Conservation (phyloP, 305 asterid genomes). For the Solanum hybrid region DNA sequence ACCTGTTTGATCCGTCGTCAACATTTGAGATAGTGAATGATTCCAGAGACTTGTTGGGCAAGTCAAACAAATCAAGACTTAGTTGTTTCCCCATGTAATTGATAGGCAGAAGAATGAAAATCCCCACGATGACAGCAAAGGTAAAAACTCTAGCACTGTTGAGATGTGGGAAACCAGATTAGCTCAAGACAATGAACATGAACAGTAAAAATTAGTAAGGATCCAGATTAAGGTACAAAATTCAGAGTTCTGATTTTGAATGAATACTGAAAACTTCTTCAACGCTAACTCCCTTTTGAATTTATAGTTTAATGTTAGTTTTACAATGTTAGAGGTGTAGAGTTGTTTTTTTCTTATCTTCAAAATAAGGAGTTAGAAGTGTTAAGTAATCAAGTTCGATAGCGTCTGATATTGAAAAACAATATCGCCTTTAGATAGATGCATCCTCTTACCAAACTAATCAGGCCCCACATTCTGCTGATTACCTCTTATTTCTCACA, state of each 20-base stretch:
- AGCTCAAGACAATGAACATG: neutral
- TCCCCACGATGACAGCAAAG: constrained; percentile 69
- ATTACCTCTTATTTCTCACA: neutral
- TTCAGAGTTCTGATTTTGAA: neutral
- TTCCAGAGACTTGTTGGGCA: constrained; percentile 76
- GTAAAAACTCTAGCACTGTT: constrained; percentile 74
- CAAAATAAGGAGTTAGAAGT: neutral
- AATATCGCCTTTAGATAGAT: neutral
- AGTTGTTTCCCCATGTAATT: constrained; percentile 89
- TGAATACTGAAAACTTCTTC: neutral
- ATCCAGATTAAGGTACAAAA: neutral
- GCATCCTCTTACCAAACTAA: neutral
- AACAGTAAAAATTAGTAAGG: neutral
- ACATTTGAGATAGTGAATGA: constrained; percentile 88
- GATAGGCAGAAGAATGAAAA: constrained; percentile 83
- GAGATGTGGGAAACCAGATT: neutral
- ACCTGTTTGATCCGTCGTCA: constrained; percentile 88
- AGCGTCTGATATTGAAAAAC: neutral
- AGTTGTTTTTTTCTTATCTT: neutral
- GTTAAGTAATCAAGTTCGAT: neutral
- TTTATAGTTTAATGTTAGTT: neutral
- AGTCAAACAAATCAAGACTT: constrained; percentile 53
- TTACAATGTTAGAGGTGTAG: neutral
- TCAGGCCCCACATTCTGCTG: neutral
- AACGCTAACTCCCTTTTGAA: neutral